Base-by-base conservation (phyloP, 306 rosid species). In the Begonia loranthoides region DNA sequence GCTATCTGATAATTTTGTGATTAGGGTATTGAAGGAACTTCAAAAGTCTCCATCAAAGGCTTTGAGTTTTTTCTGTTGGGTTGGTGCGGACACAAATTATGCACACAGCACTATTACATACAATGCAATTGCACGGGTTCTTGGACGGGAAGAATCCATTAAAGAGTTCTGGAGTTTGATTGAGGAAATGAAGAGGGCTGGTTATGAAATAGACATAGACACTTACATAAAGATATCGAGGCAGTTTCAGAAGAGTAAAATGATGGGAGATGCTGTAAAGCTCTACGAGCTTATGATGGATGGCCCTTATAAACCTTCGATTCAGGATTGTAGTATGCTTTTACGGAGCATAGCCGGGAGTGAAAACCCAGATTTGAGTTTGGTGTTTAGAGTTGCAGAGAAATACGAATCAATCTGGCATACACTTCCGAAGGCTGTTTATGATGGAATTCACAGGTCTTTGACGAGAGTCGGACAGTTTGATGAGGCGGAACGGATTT, bases 241-340 rank as follows among this genome's bases (percentile, higher is more conserved):
- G 80, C 70, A 70, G 61, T 76, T 90, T 60, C 78, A 68, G 55
- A 90, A 64, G 82, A 53, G 48, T 57, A 73, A 46, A 74, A 66
- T 82, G 92, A 52, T 78, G 54, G 86, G 72, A 64, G 95, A 86
- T 17, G 94, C 93, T 6, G 99, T 90, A 44, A 78, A 70, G 80
- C 92, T 90, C 62, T 90, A 70, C 49, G 99, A 86, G 80, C 69
- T 68, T 59, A 90, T 86, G 95, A 82, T 90, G 94, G 92, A 86
- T 72, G 71, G 99, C 52, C 68, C 87, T 9, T 82, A 70, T 55
- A 61, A 74, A 73, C 99, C 99, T 45, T 80, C 87, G 1, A 50
- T 19, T 36, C 80, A 65, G 39, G 80, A 86, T 51, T 78, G 87
- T 66, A 38, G 45, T 22, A 0, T 68, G n/a, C 92, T 86, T 72